These are phyloP conservation scores for Hyphopichia fennica DNA, from an alignment of 1,139 yeast species.

Conservation along the genomic window DNA sequence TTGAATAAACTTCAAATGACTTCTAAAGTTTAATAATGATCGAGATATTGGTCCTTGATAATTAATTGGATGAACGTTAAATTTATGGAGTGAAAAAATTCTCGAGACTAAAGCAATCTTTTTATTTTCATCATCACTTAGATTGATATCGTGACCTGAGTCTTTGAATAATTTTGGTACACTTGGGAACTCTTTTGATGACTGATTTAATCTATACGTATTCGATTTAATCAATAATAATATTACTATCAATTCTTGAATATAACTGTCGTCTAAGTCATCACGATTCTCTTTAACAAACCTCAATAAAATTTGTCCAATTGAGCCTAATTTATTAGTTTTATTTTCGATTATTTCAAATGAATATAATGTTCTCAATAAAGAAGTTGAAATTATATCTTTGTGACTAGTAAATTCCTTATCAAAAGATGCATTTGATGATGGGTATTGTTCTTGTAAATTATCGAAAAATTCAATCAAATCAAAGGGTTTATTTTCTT, in stretches of 20 bases:
- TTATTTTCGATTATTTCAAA: conserved; percentile 53
- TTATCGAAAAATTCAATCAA: conserved; percentile 35
- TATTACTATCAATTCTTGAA: conserved; percentile 43
- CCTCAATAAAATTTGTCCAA: conserved; percentile 56
- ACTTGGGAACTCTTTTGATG: conserved; percentile 30
- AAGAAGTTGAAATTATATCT: conserved; percentile 61
- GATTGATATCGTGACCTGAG: conserved; percentile 26
- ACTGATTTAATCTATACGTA: conserved; percentile 28
- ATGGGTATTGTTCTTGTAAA: conserved; percentile 15
- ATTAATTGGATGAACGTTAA: conserved; percentile 56
- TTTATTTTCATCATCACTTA: conserved; percentile 29
- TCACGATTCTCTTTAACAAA: conserved; percentile 26
- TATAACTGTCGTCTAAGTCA: conserved; percentile 19
- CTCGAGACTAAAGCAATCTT: conserved; percentile 55
- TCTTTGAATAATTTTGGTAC: conserved; percentile 40
- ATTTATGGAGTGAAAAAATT: conserved; percentile 54
- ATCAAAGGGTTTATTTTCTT: conserved; percentile 27
- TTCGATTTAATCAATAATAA: conserved; percentile 41
- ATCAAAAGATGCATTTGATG: conserved; percentile 12
- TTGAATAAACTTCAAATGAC: conserved; percentile 58
- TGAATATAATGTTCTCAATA: conserved; percentile 58
- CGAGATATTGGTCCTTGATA: conserved; percentile 73
- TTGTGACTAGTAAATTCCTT: conserved; percentile 35
- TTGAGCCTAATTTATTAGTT: conserved; percentile 43
- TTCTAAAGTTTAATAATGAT: conserved; percentile 62